Evolutionary conservation across 2,329 filamentous ascomycete genomes (phyloP).

Genomic region (Nemania serpens): DNA sequence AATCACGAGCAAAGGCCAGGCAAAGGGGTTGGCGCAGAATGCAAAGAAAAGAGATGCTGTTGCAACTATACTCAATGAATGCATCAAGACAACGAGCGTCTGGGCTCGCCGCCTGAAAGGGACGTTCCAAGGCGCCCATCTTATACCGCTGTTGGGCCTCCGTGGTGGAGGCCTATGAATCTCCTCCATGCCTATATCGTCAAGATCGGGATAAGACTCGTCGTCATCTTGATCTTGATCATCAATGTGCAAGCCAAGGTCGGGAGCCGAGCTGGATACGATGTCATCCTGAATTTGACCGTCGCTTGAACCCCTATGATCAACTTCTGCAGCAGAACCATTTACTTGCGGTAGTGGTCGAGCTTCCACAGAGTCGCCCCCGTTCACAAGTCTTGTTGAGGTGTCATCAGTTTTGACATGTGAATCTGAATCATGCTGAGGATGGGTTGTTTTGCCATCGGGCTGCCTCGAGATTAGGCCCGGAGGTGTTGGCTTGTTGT

Average conservation of each 20-base stretch:
- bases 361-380: not conserved
- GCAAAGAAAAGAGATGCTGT: constrained; percentile 85
- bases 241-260: constrained; percentile 21
- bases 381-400: not conserved
- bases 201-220: constrained; percentile 42
- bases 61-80: constrained; percentile 72
- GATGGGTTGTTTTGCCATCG: not conserved
- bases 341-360: not conserved
- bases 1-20: constrained; percentile 77
- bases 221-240: constrained; percentile 35
- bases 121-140: constrained; percentile 81
- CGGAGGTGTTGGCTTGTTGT: constrained; percentile 9
- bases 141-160: constrained; percentile 58
- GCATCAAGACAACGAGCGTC: constrained; percentile 76
- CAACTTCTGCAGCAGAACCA: not conserved
- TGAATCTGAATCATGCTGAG: constrained; percentile 1
- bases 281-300: not conserved
- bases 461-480: not conserved
- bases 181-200: constrained; percentile 40
- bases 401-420: constrained; percentile 7
- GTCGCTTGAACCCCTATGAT: not conserved
- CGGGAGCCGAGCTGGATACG: constrained; percentile 30
- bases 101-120: constrained; percentile 73
- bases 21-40: constrained; percentile 86
- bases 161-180: constrained; percentile 34